These are phyloP conservation scores for Cucumis hystrix DNA, from an alignment of 306 rosid species.

Conservation along the genomic window DNA sequence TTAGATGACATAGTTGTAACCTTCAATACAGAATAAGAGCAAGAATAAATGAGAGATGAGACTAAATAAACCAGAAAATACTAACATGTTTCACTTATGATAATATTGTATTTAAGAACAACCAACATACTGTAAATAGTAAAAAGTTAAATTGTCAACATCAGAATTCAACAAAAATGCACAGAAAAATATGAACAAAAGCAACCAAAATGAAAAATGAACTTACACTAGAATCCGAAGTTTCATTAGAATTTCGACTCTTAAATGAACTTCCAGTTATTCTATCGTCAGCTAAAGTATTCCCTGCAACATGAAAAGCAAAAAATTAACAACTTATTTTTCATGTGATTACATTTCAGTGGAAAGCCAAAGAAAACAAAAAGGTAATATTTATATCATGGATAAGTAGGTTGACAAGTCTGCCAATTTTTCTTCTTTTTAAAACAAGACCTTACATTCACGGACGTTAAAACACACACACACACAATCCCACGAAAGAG, in stretches of 20 bases:
- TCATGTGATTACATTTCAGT: not conserved
- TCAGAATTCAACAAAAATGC: not conserved
- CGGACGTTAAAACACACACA: no score
- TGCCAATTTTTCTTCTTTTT: not conserved
- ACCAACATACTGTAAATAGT: not conserved
- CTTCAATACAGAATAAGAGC: conserved; percentile 27
- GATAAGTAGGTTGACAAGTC: not conserved
- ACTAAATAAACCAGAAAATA: not conserved
- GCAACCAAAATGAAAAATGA: not conserved
- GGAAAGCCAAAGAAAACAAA: not conserved
- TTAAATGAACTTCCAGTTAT: conserved; percentile 16
- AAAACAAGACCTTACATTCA: no score
- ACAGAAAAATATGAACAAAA: not conserved
- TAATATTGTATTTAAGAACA: not conserved
- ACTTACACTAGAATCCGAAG: conserved; percentile 36
- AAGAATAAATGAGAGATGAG: conserved; percentile 8
- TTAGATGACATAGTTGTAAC: conserved; percentile 31
- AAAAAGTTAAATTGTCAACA: not conserved
- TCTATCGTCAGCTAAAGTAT: conserved; percentile 37
- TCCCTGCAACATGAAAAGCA: conserved; percentile 31
- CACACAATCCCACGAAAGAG: no score
- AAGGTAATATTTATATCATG: not conserved
- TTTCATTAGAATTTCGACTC: conserved; percentile 22
- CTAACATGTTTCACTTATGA: not conserved
- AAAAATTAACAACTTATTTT: conserved; percentile 2